Base-by-base conservation (phyloP, 371 early-diverging fungal genomes). In the Haplosporangium sp. region DNA sequence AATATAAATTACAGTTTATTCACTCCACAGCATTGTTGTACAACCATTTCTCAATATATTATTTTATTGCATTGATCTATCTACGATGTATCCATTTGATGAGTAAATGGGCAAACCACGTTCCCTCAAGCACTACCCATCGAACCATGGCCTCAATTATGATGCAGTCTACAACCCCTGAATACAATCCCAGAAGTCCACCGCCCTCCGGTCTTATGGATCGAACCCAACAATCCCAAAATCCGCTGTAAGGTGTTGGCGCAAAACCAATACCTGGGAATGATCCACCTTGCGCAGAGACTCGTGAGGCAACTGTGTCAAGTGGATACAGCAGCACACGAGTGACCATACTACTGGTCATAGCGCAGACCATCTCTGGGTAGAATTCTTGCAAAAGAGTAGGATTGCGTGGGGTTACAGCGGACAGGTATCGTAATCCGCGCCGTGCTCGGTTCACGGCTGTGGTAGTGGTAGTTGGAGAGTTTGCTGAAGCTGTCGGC, bases 301-400 rank as follows among this genome's bases (percentile, higher is more conserved):
- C 78, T 58, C 86, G 87, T 42, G 86, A 88, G 4, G 88, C 73
- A 8, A 90, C 67, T 0, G 88, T 88, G 56, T 90, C 90, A 0
- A 88, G 59, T 0, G 90, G 90, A 69, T 88, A 89, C 47, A 85
- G 83, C 15, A 88, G 9, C 9, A 85, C 79, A 0, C 89, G 83
- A 2, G 88, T 85, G 9, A 89, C 45, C 59, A 90, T 86, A 58
- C 86, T 87, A 50, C 88, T 88, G 34, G 85, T 76, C 34, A 90
- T 84, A 37, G 88, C 88, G 63, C 87, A 87, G 15, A 85, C 88
- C 61, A 90, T 86, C 67, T 90, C 90, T 6, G 89, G 88, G 64
- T 88, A 90, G 59, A 86, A 90, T 19, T 87, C 86, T 52, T 85
- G 86, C 20, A 88, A 55, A 44, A 88, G 52, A 4, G 74, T 74